Conservation (phyloP, 2,329 filamentous ascomycete genomes). For the Alternaria infectoria region DNA sequence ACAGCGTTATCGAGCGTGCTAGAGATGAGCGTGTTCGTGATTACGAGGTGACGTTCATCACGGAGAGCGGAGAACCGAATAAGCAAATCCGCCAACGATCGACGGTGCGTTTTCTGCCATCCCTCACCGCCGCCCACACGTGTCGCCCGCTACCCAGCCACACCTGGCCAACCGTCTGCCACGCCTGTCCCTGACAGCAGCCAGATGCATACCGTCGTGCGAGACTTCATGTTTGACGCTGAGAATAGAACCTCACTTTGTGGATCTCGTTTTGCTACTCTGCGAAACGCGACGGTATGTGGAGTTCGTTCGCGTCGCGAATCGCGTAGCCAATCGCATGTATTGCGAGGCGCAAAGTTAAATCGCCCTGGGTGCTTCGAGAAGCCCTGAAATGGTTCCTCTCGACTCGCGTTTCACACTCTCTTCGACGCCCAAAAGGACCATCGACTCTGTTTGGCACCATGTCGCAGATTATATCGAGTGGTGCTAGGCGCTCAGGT, state of each 20-base stretch:
- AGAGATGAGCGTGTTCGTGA: slow-evolving; percentile 7
- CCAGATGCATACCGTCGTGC: background rate
- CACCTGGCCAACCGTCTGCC: background rate
- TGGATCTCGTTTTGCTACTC: slow-evolving; percentile 1
- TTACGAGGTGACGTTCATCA: slow-evolving; percentile 19
- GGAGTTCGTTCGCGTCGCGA: slow-evolving; percentile 5
- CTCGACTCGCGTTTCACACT: slow-evolving; percentile 7
- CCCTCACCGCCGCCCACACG: slow-evolving; percentile 7
- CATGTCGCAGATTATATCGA: background rate
- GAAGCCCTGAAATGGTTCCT: slow-evolving; percentile 20
- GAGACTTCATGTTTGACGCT: background rate
- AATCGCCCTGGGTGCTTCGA: background rate
- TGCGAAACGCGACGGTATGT: slow-evolving; percentile 2
- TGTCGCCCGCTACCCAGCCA: background rate
- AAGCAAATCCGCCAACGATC: slow-evolving; percentile 9
- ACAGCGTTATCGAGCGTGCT: slow-evolving; percentile 6
- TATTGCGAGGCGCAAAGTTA: background rate
- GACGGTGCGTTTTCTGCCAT: slow-evolving; percentile 7
- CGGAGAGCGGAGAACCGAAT: slow-evolving; percentile 20
- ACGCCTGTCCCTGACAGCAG: slow-evolving; percentile 6
- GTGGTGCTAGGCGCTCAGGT: background rate
- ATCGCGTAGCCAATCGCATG: slow-evolving; percentile 14
- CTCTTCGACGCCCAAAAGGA: background rate
- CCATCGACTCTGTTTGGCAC: slow-evolving; percentile 1
- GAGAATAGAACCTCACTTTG: slow-evolving; percentile 4